Base-by-base conservation (phyloP, 495 filamentous ascomycete species). In the Aspergillus cavernicola region DNA sequence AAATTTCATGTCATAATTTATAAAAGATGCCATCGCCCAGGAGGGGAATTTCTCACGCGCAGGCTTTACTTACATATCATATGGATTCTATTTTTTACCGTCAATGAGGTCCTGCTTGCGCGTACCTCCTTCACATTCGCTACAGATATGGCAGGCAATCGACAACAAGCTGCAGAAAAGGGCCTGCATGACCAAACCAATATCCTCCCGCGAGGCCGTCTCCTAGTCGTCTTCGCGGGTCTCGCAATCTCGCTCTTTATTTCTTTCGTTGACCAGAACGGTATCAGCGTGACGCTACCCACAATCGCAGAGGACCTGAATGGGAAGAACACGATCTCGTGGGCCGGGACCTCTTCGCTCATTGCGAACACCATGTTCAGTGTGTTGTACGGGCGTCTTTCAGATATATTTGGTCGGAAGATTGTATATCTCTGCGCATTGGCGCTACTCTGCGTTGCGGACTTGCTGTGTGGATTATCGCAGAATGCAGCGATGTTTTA, bases 261-360 rank as follows among this genome's bases (percentile, higher is more conserved):
- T 24, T 76, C 72, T 6, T 81, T 82, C 51, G 77, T 83, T 38
- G 83, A 87, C 56, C 83, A 86, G 56, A 86, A 85, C 61, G 75
- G 76, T 4, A 78, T 87, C 44, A 80, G 76, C 50, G 78, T 83
- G 16, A 76, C 77, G 2, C 64, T 86, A 0, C 84, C 83, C 1
- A 80, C 78, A 10, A 82, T 87, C 55, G 79, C 79, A 32, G 67
- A 65, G 44, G 81, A 85, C 39, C 69, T 87, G 1, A 55, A 80
- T 46, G 80, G 77, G 0, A 58, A 70, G 31, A 69, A 80, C 29
- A 85, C 82, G 13, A 85, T 89, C 19, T 86, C 81, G 0, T 92
- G 87, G 87, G 80, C 86, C 5, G 88, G 85, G n/a, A 90, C 85
- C 0, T 87, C 86, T 3, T 85, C 85, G 20, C 68, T 90, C 16